Conservation (phyloP, 805 yeast species). For the Kodamaea laetipori region DNA sequence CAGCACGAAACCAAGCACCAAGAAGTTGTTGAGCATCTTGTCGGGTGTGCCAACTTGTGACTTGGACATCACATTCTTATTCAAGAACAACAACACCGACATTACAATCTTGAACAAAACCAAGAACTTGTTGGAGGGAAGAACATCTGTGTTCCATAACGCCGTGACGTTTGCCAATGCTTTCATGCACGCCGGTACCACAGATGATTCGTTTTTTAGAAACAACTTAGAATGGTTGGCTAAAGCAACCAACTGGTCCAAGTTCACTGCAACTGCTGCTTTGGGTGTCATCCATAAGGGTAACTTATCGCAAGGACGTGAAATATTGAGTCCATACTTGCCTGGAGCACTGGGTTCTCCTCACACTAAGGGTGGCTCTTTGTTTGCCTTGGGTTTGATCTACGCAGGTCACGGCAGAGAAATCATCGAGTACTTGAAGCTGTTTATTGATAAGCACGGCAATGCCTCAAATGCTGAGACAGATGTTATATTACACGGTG, state of each 20-base stretch:
- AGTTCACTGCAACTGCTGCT: conserved; percentile 96
- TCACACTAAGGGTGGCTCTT: conserved; percentile 93
- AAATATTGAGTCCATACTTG: conserved; percentile 84
- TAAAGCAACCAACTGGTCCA: conserved; percentile 98
- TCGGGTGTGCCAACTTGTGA: conserved; percentile 95
- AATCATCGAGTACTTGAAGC: conserved; percentile 74
- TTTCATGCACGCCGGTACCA: conserved; percentile 93
- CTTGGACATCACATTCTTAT: conserved; percentile 82
- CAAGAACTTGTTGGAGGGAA: conserved; percentile 80
- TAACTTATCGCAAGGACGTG: conserved; percentile 85
- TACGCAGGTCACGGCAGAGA: conserved; percentile 97
- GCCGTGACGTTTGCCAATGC: conserved; percentile 96
- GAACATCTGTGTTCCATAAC: conserved; percentile 91
- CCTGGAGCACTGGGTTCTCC: conserved; percentile 81
- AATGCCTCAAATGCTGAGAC: conserved; percentile 64
- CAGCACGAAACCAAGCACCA: conserved; percentile 24
- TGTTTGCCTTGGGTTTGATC: conserved; percentile 88
- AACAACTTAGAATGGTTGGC: conserved; percentile 93
- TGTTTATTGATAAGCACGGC: conserved; percentile 66
- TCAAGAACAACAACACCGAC: conserved; percentile 86
- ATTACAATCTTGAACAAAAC: conserved; percentile 77
- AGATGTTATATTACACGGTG: conserved; percentile 92
- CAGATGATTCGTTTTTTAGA: conserved; percentile 85
- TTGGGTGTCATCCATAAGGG: conserved; percentile 97
- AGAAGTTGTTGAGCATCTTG: conserved; percentile 65